Base-by-base conservation (phyloP, 202 grass and related monocot species). In the Hordeum pubiflorum region DNA sequence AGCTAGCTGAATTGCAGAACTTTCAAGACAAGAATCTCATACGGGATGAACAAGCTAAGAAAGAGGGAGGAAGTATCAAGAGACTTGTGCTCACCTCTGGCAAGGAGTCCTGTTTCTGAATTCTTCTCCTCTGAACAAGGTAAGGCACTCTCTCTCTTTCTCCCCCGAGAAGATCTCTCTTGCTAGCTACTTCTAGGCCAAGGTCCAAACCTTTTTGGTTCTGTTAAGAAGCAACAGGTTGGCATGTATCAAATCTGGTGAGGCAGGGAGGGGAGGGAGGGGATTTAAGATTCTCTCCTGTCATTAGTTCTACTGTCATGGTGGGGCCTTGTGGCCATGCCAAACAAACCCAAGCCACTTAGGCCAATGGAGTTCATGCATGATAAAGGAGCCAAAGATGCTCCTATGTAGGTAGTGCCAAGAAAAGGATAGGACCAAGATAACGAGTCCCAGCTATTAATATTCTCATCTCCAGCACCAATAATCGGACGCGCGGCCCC, bases 221-320 rank as follows among this genome's bases (percentile, higher is more conserved):
- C 10, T 86, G 74, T 70, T 56, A 78, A 69, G 83, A 83, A 82
- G 68, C 87, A 86, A 72, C 80, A 86, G 76, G 36, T 80, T 76
- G 81, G 84, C 84, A 86, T 90, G 88, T 82, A 82, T 79, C 89
- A 84, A 85, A 85, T 88, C 89, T 88, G 85, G 81, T 63, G 82
- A 91, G 82, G 85, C 89, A 82, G 63, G 67, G 40, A 41, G n/a
- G 75, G 73, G 50, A 20, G 66, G 79, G 58, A 68, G 84, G 54
- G 58, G 81, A 85, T 91, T 88, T 91, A 88, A 91, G 89, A 91
- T 91, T 88, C 85, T 91, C 74, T 22, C 74, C 26, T 79, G 81
- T 78, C 89, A 91, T 87, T 78, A 75, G 74, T 83, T 89, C 78
- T 89, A 69, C 83, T 86, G 83, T 89, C 79, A 86, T 29, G 79